Evolutionary conservation across 1,139 yeast species (phyloP).

Genomic region (Arxiozyma bovina): DNA sequence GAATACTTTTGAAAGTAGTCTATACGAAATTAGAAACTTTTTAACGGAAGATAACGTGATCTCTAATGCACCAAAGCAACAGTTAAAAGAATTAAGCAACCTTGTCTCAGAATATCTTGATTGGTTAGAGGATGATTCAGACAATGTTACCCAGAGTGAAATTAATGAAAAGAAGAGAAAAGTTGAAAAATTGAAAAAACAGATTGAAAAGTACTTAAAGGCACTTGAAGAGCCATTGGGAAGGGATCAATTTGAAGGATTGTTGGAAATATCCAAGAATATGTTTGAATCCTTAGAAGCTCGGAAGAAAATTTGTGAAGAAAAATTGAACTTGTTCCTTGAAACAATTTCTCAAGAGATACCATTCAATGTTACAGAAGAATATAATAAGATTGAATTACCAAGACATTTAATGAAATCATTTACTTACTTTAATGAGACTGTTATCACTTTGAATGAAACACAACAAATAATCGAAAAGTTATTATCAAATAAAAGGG

Average conservation of each 20-base stretch:
- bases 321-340: conserved; percentile 12
- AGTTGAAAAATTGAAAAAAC: conserved; percentile 25
- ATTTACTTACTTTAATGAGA: conserved; percentile 4
- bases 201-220: conserved; percentile 30
- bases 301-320: conserved; percentile 7
- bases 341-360: conserved; percentile 7
- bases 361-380: conserved; percentile 5
- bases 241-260: conserved; percentile 32
- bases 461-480: conserved; percentile 6
- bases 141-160: conserved; percentile 39
- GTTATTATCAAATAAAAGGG: conserved; percentile 5
- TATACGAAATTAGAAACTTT: conserved; percentile 49
- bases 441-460: conserved; percentile 7
- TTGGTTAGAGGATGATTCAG: conserved; percentile 75
- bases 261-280: conserved; percentile 23
- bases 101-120: conserved; percentile 48
- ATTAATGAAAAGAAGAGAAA: conserved; percentile 30
- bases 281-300: conserved; percentile 5
- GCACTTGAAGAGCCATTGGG: conserved; percentile 34
- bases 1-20: conserved; percentile 48
- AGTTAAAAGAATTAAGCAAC: conserved; percentile 33
- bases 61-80: conserved; percentile 32
- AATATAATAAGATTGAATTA: conserved; percentile 7
- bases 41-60: conserved; percentile 42
- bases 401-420: conserved; percentile 8